phyloP scores from a whole-genome alignment of 2,329 filamentous ascomycete genomes.

The Aspergillus ibericus region DNA sequence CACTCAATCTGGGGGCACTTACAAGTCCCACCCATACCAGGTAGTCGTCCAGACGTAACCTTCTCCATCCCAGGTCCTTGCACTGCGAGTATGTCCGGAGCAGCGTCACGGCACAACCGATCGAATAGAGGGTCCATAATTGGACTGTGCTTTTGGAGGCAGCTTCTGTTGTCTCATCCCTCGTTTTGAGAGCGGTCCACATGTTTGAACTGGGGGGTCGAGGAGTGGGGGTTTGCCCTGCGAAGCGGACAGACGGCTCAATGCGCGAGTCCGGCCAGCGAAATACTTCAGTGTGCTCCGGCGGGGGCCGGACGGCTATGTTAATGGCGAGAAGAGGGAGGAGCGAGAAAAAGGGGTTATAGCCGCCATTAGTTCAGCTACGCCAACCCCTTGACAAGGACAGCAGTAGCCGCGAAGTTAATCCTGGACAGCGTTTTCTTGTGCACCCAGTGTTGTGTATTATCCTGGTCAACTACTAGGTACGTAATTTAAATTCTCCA shows the following conservation, averaged over 20 bases:
- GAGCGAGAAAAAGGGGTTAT: too few species aligned
- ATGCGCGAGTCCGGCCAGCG: not conserved
- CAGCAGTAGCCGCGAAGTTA: not conserved
- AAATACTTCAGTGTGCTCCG: too few species aligned
- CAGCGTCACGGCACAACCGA: conserved; percentile 25
- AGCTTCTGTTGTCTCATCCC: conserved; percentile 19
- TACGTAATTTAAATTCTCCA: too few species aligned
- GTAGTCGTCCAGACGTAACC: conserved; percentile 52
- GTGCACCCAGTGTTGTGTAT: not conserved
- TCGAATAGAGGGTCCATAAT: conserved; percentile 28
- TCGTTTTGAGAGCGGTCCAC: conserved; percentile 4
- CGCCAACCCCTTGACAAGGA: too few species aligned
- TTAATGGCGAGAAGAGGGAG: not conserved
- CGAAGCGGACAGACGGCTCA: not conserved
- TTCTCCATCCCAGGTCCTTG: conserved; percentile 21
- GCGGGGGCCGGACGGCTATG: not conserved
- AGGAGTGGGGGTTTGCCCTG: not conserved
- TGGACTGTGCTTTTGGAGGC: conserved; percentile 19
- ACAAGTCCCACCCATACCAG: conserved; percentile 55
- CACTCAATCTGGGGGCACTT: conserved; percentile 25
- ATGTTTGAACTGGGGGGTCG: not conserved
- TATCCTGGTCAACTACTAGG: too few species aligned
- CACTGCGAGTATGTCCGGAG: conserved; percentile 42
- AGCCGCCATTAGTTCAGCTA: too few species aligned
- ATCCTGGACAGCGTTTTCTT: not conserved